Conservation (phyloP, 371 early-diverging fungal species). For the Dipsacomyces acuminosporus region DNA sequence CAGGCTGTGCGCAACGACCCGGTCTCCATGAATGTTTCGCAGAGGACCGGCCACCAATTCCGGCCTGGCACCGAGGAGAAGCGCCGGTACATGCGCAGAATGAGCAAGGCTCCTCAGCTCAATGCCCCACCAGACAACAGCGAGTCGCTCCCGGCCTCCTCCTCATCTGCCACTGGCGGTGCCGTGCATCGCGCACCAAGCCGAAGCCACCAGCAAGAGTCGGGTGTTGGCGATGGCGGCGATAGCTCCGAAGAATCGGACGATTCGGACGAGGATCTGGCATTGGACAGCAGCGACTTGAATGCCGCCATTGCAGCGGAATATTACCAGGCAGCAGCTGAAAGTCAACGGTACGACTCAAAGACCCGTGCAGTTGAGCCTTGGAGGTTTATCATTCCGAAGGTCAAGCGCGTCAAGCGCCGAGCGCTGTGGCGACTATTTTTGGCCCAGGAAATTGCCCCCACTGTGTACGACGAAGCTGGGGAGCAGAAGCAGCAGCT, state of each 20-base stretch:
- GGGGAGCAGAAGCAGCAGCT: not conserved
- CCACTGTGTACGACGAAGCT: constrained; percentile 33
- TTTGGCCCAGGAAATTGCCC: constrained; percentile 42
- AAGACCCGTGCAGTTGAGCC: constrained; percentile 26
- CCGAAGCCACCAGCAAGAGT: too few relatives aligned
- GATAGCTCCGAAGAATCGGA: constrained; percentile 5
- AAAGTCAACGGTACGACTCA: constrained; percentile 16
- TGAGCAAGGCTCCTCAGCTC: constrained; percentile 46
- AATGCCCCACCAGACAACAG: not conserved
- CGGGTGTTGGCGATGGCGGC: too few relatives aligned
- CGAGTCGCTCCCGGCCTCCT: not conserved
- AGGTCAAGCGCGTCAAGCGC: constrained; percentile 41
- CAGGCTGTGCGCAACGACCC: constrained; percentile 34
- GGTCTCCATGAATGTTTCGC: constrained; percentile 37
- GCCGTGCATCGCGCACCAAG: not conserved
- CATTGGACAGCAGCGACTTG: not conserved
- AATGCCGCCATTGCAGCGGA: constrained; percentile 1
- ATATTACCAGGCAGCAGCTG: constrained; percentile 19
- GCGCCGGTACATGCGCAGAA: constrained; percentile 34
- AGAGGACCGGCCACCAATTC: constrained; percentile 41
- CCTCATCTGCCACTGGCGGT: not conserved
- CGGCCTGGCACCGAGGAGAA: constrained; percentile 39
- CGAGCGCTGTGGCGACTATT: constrained; percentile 44
- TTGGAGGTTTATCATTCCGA: constrained; percentile 41
- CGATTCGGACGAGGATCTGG: not conserved